Evolutionary conservation across 2,329 filamentous ascomycete genomes (phyloP).

Genomic region (Ilyonectria sp.): DNA sequence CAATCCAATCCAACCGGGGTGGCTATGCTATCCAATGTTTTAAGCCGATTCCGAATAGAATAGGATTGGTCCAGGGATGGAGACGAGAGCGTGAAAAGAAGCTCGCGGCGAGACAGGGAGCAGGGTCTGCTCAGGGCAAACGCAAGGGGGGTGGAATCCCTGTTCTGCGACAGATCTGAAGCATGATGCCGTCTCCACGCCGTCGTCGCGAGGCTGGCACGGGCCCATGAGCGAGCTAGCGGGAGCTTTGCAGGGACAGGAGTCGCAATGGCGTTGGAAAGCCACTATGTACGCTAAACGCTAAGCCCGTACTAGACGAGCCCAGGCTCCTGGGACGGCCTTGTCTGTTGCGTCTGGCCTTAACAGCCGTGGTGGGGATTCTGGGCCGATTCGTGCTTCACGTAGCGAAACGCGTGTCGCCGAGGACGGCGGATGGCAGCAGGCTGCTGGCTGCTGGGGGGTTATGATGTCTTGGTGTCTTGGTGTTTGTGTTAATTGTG

Average conservation of each 20-base stretch:
- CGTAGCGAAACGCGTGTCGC: slow-evolving; percentile 25
- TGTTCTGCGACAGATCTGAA: slow-evolving; percentile 65
- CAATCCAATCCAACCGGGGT: slow-evolving; percentile 29
- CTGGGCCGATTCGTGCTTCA: slow-evolving; percentile 26
- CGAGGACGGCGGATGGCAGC: slow-evolving; percentile 3
- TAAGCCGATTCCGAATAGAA: slow-evolving; percentile 42
- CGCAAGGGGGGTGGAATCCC: slow-evolving; percentile 50
- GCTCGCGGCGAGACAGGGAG: slow-evolving; percentile 37
- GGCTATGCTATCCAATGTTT: slow-evolving; percentile 43
- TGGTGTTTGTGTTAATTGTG: slow-evolving; percentile 31
- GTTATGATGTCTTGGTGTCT: slow-evolving; percentile 31
- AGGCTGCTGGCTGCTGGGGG: slow-evolving; percentile 3
- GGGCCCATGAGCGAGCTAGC: slow-evolving; percentile 23
- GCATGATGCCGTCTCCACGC: slow-evolving; percentile 53
- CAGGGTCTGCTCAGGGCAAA: slow-evolving; percentile 39
- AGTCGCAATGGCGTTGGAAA: background rate
- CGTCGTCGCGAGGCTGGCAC: slow-evolving; percentile 38
- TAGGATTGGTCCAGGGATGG: slow-evolving; percentile 33
- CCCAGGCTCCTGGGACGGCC: slow-evolving; percentile 38
- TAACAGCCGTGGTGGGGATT: slow-evolving; percentile 1
- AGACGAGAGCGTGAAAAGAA: slow-evolving; percentile 37
- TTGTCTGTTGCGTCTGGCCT: slow-evolving; percentile 13
- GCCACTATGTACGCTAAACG: background rate
- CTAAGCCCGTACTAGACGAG: slow-evolving; percentile 19
- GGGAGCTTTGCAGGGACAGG: slow-evolving; percentile 10